Conservation (phyloP, 306 rosid species). For the Pyrus communis region DNA sequence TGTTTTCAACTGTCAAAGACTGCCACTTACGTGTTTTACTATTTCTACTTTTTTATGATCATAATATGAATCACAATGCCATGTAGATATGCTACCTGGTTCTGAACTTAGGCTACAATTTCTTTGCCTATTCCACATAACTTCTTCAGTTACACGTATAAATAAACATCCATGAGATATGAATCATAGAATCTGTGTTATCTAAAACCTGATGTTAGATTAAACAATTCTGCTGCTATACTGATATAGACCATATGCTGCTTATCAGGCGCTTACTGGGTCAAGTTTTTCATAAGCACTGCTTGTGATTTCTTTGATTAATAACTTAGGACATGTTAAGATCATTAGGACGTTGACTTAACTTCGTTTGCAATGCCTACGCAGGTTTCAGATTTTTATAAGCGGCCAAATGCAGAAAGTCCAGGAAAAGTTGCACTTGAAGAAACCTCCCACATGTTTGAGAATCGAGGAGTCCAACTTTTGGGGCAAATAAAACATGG, state of each 20-base stretch:
- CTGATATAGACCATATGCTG: not conserved
- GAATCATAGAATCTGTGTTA: not conserved
- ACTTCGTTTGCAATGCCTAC: conserved; percentile 13
- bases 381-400: conserved; percentile 86
- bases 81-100: not conserved
- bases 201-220: not conserved
- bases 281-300: not conserved
- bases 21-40: not conserved
- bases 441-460: conserved; percentile 74
- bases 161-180: not conserved
- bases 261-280: not conserved
- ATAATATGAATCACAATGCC: not conserved
- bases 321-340: not conserved
- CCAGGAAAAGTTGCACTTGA: conserved; percentile 86
- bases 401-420: conserved; percentile 79
- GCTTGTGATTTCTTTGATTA: not conserved
- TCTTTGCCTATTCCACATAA: not conserved
- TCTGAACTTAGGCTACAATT: not conserved
- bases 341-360: not conserved
- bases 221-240: not conserved
- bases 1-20: not conserved
- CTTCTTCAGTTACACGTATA: not conserved
- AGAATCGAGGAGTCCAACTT: conserved; percentile 79
- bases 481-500: conserved; percentile 93
- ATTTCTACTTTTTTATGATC: not conserved